Evolutionary conservation across 805 yeast genomes (phyloP), one percentile per base, ranked within the genome.

Genomic region (Wickerhamiella cacticola): DNA sequence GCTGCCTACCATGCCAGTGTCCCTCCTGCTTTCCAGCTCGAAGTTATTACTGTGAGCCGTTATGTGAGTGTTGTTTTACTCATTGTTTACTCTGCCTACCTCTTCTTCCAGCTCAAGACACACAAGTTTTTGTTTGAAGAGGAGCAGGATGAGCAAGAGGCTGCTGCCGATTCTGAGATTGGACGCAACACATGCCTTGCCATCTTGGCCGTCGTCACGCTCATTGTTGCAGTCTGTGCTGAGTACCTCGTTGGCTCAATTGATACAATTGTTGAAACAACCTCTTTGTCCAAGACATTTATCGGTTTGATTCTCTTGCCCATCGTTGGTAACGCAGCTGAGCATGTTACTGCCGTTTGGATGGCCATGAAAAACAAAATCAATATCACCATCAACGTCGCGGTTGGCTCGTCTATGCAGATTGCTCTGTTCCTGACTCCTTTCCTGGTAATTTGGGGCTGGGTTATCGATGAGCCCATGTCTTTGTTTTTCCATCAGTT

Each of bases 281-380:
- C 94, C 2, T 95, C 95, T 3, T 71, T 92, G 48, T 83, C 95
- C 39, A 88, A 89, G 73, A 87, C 97, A 0, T 92, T 92, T 59
- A 86, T 92, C 59, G 97, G 97, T 63, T 71, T 92, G 55, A 81
- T 92, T 56, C 78, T 92, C 41, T 81, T 92, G 53, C 98, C 98
- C 35, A 89, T 92, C 53, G 97, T 92, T 23, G 98, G 97, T 49
- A 92, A 92, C 59, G 98, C 98, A 2, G 97, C 97, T 10, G 98
- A 92, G 65, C 98, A 92, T 65, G 97, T 86, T 46, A 92, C 98
- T 16, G 95, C 97, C 2, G 82, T 92, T 31, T 75, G 86, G 52
- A 97, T 92, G 43, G 97, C 98, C 19, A 77, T 79, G 74, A 2
- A 87, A 67, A 85, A 92, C 66, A 92, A 92, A 68, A 92, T 92